Evolutionary conservation across 2,329 filamentous ascomycete species (phyloP).

Genomic region (Sodiomyces alkalinus): DNA sequence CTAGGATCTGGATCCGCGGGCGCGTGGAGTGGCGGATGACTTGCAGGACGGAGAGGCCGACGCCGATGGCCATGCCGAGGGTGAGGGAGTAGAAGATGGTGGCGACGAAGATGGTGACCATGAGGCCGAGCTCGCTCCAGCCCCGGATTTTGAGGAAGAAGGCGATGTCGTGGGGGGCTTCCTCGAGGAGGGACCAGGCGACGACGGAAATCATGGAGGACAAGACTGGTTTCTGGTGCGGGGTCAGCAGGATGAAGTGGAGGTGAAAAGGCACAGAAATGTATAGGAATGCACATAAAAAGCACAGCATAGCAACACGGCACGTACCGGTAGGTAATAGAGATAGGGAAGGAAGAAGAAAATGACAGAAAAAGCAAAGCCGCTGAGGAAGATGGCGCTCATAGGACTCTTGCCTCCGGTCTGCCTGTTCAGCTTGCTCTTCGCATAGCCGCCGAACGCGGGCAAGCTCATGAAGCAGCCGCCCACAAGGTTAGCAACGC

Average conservation of each 20-base stretch:
- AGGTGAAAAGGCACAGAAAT: not conserved
- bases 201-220: conserved; percentile 92
- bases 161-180: conserved; percentile 78
- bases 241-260: not conserved
- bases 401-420: conserved; percentile 89
- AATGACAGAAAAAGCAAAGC: conserved; percentile 70
- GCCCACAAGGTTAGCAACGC: conserved; percentile 79
- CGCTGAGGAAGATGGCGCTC: conserved; percentile 74
- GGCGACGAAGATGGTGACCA: conserved; percentile 77
- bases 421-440: conserved; percentile 87
- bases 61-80: conserved; percentile 83
- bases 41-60: conserved; percentile 77
- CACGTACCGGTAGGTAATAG: conserved; percentile 80
- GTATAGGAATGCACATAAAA: conserved; percentile 3
- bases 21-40: conserved; percentile 84
- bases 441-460: conserved; percentile 87
- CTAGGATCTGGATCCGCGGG: conserved; percentile 89
- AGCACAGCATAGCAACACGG: not conserved
- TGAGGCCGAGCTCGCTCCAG: conserved; percentile 73
- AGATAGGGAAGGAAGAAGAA: conserved; percentile 79
- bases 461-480: conserved; percentile 87
- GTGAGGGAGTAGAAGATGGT: conserved; percentile 94
- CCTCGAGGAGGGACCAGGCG: conserved; percentile 86
- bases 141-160: conserved; percentile 82
- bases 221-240: conserved; percentile 71